Base-by-base conservation (phyloP, 1,284 basidiomycete genomes). In the Spongiforma sp. region DNA sequence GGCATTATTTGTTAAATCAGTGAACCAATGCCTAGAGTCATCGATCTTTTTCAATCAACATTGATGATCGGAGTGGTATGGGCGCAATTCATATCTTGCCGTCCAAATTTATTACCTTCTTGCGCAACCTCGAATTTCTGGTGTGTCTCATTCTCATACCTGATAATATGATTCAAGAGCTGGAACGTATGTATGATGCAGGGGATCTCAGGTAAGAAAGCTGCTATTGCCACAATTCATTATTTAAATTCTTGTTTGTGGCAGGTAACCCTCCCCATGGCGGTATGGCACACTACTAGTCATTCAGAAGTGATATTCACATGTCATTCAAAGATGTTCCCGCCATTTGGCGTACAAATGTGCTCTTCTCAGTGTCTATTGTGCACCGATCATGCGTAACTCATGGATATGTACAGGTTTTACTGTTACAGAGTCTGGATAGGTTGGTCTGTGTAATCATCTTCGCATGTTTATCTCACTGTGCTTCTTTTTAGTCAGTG, bases 391-490 rank as follows among this genome's bases (percentile, higher is more conserved):
- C 14, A 6, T 30, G 24, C 15, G 26, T 33, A 11, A 63, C 34
- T 58, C 33, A 61, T 15, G 11, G n/a, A n/a, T 5, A n/a, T 21
- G 1, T 19, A 55, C 30, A 66, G 65, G 46, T 66, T 66, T 11
- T 66, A 66, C 46, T 59, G 59, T 30, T 46, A 66, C 53, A 61
- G 65, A 39, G 62, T 66, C 24, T 66, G 65, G 65, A 57, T 57
- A 57, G 62, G 65, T 66, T 6, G 9, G 43, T 59, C 14, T 8
- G 9, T 30, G 6, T 24, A 12, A 50, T 19, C 6, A 21, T 9
- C n/a, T 32, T 24, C n/a, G 5, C 12, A 48, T 10, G 17, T 36
- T 39, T 30, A n/a, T 37, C 56, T 61, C 39, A 65, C 32, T 37
- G 2, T 21, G 12, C 1, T 19, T 19, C n/a, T n/a, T 15, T 54